Percentiles rank a stretch among this genome's conserved stretches.
phyloP scores from a whole-genome alignment of 2,329 filamentous ascomycete species.

The Mycosphaerelloides madeirae region DNA sequence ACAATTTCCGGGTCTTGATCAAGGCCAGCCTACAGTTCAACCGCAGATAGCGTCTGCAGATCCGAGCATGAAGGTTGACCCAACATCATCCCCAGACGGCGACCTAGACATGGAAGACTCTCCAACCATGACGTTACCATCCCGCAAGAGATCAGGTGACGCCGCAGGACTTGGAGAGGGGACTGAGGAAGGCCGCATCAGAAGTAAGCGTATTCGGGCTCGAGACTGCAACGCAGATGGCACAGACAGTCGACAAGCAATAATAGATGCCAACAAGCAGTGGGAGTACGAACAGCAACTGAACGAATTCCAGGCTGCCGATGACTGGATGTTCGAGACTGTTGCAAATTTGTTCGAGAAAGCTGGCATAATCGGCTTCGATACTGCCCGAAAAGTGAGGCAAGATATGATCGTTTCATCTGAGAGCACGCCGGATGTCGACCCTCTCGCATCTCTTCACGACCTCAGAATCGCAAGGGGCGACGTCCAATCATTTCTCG shows the following conservation, averaged over 20 bases:
- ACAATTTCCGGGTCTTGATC: slow-evolving; percentile 32
- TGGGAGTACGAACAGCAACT: slow-evolving; percentile 54
- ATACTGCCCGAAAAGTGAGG: slow-evolving; percentile 24
- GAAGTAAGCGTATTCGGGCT: slow-evolving; percentile 58
- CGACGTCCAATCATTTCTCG: slow-evolving; percentile 26
- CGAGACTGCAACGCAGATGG: slow-evolving; percentile 51
- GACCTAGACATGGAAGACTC: slow-evolving; percentile 30
- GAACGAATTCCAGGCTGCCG: slow-evolving; percentile 50
- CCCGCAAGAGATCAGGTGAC: slow-evolving; percentile 58
- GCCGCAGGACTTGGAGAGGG: slow-evolving; percentile 56
- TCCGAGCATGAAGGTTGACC: slow-evolving; percentile 15
- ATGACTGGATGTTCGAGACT: slow-evolving; percentile 54
- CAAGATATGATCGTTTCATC: slow-evolving; percentile 22
- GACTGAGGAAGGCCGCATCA: slow-evolving; percentile 52
- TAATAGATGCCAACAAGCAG: slow-evolving; percentile 45
- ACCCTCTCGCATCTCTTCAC: neutral
- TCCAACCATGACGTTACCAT: slow-evolving; percentile 34
- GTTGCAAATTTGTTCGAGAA: slow-evolving; percentile 50
- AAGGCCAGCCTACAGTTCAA: slow-evolving; percentile 28
- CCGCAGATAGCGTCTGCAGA: slow-evolving; percentile 28
- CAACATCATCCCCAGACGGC: slow-evolving; percentile 22
- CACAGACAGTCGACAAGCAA: slow-evolving; percentile 39
- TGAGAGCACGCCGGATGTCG: slow-evolving; percentile 1
- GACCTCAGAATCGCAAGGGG: slow-evolving; percentile 18
- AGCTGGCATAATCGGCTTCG: slow-evolving; percentile 43